Percentiles rank a stretch among this genome's conserved stretches.
phyloP scores from a whole-genome alignment of 768 basidiomycete species.

The Leucocoprinus sp. region DNA sequence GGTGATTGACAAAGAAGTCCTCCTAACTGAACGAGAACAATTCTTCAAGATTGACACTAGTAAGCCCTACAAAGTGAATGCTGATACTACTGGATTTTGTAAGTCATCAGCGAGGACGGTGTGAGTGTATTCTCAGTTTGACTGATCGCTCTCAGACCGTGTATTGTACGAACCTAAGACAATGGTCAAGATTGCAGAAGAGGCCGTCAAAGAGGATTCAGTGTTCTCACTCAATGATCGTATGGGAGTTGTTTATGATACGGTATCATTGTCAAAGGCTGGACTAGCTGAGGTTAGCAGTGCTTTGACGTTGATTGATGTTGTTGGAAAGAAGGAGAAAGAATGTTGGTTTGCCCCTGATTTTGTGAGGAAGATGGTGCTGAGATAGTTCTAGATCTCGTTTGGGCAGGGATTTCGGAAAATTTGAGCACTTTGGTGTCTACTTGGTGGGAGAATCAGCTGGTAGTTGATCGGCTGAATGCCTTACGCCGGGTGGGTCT shows the following conservation, averaged over 20 bases:
- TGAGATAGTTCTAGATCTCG: constrained; percentile 65
- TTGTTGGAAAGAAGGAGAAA: constrained; percentile 55
- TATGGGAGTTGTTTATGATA: constrained; percentile 82
- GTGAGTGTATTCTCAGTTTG: not conserved
- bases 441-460: constrained; percentile 80
- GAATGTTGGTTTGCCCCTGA: constrained; percentile 65
- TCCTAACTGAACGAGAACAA: constrained; percentile 65
- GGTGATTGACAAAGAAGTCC: constrained; percentile 46
- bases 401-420: constrained; percentile 66
- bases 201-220: constrained; percentile 60
- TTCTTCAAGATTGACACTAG: constrained; percentile 64
- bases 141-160: constrained; percentile 44
- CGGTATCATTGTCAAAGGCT: constrained; percentile 71
- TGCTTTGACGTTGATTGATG: constrained; percentile 63
- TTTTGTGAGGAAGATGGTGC: constrained; percentile 74
- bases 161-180: constrained; percentile 81
- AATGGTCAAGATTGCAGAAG: constrained; percentile 66
- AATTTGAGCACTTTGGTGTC: constrained; percentile 46
- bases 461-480: constrained; percentile 44
- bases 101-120: constrained; percentile 22
- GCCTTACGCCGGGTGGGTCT: constrained; percentile 49
- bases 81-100: constrained; percentile 86
- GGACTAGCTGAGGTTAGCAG: constrained; percentile 73
- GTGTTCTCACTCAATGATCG: constrained; percentile 78
- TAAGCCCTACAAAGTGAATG: constrained; percentile 85